Percentiles rank a stretch among this genome's conserved stretches.
Conservation (phyloP, 176 grass and related monocot species). For the Areca catechu region DNA sequence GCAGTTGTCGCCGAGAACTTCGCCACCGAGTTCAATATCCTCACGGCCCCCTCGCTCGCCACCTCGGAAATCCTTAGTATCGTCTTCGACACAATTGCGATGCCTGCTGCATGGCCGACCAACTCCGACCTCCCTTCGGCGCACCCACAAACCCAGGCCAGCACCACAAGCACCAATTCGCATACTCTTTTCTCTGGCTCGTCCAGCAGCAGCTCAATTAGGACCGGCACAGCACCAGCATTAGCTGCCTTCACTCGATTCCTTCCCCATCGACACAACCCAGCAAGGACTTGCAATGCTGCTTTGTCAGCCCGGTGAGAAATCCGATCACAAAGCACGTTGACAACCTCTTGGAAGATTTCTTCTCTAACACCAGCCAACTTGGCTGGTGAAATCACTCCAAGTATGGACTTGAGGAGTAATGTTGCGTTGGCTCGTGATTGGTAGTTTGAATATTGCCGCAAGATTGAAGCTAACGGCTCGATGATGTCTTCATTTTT, state of each 20-base stretch:
- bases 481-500: too few species aligned
- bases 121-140: constrained; percentile 2
- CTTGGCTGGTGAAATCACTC: too few species aligned
- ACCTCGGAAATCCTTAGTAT: not conserved
- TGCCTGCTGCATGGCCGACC: constrained; percentile 1
- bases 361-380: not conserved
- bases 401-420: too few species aligned
- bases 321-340: not conserved
- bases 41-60: constrained; percentile 12
- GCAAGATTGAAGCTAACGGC: too few species aligned
- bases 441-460: too few species aligned
- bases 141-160: constrained; percentile 2
- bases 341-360: not conserved
- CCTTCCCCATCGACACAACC: not conserved
- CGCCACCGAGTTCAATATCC: constrained; percentile 4
- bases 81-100: constrained; percentile 1
- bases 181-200: not conserved
- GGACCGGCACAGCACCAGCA: not conserved
- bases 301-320: not conserved
- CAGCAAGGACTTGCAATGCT: not conserved
- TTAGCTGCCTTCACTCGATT: not conserved
- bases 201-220: not conserved
- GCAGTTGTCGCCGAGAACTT: not conserved
- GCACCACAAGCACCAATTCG: constrained; percentile 2
- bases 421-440: too few species aligned